A percentile compares a stretch with the other conserved stretches of the same genome.
These are phyloP conservation scores for Mortierella sp. DNA, from an alignment of 371 early-diverging fungal species.

Conservation along the genomic window DNA sequence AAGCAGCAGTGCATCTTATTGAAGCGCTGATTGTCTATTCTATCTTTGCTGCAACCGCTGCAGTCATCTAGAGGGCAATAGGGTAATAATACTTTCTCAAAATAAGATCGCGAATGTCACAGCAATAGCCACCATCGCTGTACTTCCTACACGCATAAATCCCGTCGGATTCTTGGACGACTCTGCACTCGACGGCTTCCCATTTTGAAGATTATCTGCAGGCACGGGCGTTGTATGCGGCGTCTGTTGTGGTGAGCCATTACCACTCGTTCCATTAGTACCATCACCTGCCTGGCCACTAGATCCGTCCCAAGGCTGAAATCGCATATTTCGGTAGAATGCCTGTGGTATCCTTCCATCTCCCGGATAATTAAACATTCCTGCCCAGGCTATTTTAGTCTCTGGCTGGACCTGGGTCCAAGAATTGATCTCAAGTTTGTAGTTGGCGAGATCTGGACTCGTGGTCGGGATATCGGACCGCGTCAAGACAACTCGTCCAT, in stretches of 20 bases:
- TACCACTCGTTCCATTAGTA: background rate
- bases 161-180: conserved; percentile 1
- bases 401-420: conserved; percentile 50
- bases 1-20: too few species aligned
- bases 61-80: too few species aligned
- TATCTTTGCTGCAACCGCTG: too few species aligned
- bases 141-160: background rate
- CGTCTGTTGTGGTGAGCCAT: background rate
- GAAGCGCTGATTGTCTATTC: too few species aligned
- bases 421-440: conserved; percentile 47
- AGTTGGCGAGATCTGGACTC: conserved; percentile 24
- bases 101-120: conserved; percentile 22
- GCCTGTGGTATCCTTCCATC: conserved; percentile 31
- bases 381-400: conserved; percentile 46
- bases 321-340: conserved; percentile 31
- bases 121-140: conserved; percentile 27
- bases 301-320: conserved; percentile 1
- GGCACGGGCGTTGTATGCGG: background rate
- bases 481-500: conserved; percentile 36
- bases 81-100: background rate
- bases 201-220: background rate
- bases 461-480: conserved; percentile 36
- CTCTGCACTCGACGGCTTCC: conserved; percentile 16
- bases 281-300: too few species aligned
- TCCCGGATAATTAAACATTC: conserved; percentile 34